Evolutionary conservation across 306 rosid genomes (phyloP).

Genomic region (Quercus dentata): DNA sequence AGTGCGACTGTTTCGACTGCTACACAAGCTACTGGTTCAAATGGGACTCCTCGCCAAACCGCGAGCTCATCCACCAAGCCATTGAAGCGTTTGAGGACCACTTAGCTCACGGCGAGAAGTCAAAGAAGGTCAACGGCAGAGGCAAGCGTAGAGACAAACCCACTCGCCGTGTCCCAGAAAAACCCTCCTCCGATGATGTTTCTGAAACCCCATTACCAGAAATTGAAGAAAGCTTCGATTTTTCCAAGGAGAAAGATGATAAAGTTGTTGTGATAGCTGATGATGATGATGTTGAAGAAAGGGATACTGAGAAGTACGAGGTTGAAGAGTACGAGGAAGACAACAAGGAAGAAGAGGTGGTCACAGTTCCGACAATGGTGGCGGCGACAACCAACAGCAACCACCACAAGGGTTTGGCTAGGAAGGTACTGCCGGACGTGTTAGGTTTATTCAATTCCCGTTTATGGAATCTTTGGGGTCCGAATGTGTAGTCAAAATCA

Average conservation of each 20-base stretch:
- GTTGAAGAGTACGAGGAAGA: slow-evolving; percentile 7
- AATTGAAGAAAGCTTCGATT: neutral
- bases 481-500: slow-evolving; percentile 36
- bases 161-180: slow-evolving; percentile 17
- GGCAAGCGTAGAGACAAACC: slow-evolving; percentile 33
- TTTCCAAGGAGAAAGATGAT: neutral
- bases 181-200: neutral
- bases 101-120: slow-evolving; percentile 37
- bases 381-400: slow-evolving; percentile 37
- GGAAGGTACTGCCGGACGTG: slow-evolving; percentile 78
- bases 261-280: neutral
- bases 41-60: slow-evolving; percentile 62
- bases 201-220: neutral
- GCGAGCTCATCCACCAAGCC: slow-evolving; percentile 56
- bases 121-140: slow-evolving; percentile 29
- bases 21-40: slow-evolving; percentile 58
- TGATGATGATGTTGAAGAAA: too few relatives aligned
- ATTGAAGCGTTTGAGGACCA: slow-evolving; percentile 70
- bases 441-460: slow-evolving; percentile 66
- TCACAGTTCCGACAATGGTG: neutral
- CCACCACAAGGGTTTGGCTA: slow-evolving; percentile 53
- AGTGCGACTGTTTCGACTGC: slow-evolving; percentile 63
- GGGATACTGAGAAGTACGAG: neutral
- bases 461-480: slow-evolving; percentile 76
- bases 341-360: neutral